These are phyloP conservation scores for Angomonas deanei DNA, from an alignment of 208 protist genomes.

Conservation along the genomic window DNA sequence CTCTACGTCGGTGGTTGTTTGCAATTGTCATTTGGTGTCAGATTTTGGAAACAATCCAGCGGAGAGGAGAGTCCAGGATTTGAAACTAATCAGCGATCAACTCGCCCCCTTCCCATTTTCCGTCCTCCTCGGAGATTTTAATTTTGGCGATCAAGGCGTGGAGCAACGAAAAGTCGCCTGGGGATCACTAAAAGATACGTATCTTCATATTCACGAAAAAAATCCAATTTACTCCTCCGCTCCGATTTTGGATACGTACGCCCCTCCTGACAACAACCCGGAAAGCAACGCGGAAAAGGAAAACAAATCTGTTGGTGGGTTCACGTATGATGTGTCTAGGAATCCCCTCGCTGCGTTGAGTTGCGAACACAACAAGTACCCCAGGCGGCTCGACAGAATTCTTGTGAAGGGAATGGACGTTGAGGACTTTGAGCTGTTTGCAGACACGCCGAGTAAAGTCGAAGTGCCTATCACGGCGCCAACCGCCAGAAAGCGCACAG, in stretches of 20 bases:
- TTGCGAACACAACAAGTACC: slow-evolving; percentile 3
- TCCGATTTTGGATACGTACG: not conserved
- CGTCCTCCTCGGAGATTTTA: slow-evolving; percentile 10
- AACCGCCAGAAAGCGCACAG: not conserved
- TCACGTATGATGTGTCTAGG: slow-evolving; percentile 5
- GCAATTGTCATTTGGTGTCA: slow-evolving; percentile 8
- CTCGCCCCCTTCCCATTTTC: not conserved
- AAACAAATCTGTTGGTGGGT: slow-evolving; percentile 5
- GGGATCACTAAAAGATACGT: not conserved
- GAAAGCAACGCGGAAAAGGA: not conserved
- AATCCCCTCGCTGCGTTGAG: slow-evolving; percentile 3
- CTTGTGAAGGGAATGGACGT: slow-evolving; percentile 2
- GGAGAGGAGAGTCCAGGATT: not conserved
- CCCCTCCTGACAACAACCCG: not conserved
- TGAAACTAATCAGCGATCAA: slow-evolving; percentile 3
- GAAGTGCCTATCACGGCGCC: not conserved
- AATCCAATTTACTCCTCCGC: not conserved
- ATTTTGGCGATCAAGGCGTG: slow-evolving; percentile 8
- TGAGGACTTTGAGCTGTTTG: not conserved
- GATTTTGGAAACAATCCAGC: slow-evolving; percentile 1
- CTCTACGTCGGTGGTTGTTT: not conserved
- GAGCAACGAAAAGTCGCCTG: not conserved
- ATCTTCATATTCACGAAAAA: not conserved
- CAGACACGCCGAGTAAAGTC: not conserved
- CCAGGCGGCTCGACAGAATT: slow-evolving; percentile 8